phyloP scores from a whole-genome alignment of 352 stramenopile genomes.

The Pythium aphanidermatum region DNA sequence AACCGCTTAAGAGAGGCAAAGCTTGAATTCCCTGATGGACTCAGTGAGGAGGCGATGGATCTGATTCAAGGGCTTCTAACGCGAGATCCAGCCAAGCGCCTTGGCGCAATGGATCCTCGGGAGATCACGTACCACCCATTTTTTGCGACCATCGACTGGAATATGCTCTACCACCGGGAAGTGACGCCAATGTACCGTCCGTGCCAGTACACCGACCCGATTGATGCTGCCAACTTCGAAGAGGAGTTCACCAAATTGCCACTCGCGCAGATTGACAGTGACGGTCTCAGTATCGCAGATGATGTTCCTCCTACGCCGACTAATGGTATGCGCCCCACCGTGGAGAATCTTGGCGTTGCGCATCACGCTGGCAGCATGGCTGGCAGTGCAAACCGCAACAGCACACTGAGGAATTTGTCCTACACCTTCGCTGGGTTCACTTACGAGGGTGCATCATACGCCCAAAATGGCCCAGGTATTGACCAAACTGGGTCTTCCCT shows the following conservation, averaged over 20 bases:
- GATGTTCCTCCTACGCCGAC: conserved; percentile 22
- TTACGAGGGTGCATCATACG: conserved; percentile 60
- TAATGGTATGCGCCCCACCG: conserved; percentile 11
- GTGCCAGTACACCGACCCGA: conserved; percentile 77
- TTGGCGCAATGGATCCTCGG: conserved; percentile 79
- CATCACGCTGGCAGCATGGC: conserved; percentile 15
- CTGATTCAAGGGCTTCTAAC: conserved; percentile 86
- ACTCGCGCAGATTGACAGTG: conserved; percentile 58
- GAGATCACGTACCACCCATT: conserved; percentile 83
- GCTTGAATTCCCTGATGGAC: conserved; percentile 67
- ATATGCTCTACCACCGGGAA: conserved; percentile 66
- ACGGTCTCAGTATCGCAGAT: conserved; percentile 53
- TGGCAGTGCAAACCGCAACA: conserved; percentile 46
- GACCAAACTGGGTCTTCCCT: conserved; percentile 5
- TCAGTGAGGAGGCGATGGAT: conserved; percentile 64
- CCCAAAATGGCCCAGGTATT: conserved; percentile 10
- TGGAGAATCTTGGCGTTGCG: conserved; percentile 8
- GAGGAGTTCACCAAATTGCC: conserved; percentile 80
- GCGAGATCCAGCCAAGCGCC: conserved; percentile 87
- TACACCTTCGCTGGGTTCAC: conserved; percentile 85
- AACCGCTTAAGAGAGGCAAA: conserved; percentile 53
- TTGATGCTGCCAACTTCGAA: conserved; percentile 81
- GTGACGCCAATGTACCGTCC: conserved; percentile 75
- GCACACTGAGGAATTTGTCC: conserved; percentile 69
- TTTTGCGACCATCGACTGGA: conserved; percentile 80